Conservation (phyloP, 768 basidiomycete genomes). For the Vararia minispora region DNA sequence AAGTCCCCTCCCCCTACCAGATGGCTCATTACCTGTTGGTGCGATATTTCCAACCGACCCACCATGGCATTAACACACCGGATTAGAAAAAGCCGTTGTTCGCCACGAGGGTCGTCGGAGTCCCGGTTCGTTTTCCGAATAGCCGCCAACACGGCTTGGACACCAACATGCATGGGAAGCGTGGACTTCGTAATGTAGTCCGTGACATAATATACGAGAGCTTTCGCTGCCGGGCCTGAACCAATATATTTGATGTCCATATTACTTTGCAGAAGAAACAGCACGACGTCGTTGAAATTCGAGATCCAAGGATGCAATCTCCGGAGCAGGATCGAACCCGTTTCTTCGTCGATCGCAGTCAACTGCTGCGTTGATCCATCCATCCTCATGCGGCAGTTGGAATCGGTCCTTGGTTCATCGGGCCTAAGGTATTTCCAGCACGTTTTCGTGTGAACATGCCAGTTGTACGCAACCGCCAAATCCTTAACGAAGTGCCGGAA, state of each 20-base stretch:
- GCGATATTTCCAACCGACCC: neutral
- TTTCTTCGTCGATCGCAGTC: slow-evolving; percentile 19
- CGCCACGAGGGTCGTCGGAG: neutral
- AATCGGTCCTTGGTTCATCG: slow-evolving; percentile 17
- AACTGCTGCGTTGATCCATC: neutral
- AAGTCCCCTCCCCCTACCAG: neutral
- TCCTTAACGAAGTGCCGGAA: neutral
- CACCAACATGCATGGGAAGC: slow-evolving; percentile 27
- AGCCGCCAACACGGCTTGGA: neutral
- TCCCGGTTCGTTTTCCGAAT: neutral
- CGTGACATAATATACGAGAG: slow-evolving; percentile 34
- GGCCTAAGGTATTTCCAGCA: slow-evolving; percentile 28
- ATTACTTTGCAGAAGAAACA: slow-evolving; percentile 23
- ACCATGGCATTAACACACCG: neutral
- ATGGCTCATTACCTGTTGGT: neutral
- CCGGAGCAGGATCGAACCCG: slow-evolving; percentile 21
- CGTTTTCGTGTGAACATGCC: slow-evolving; percentile 23
- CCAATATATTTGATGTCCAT: slow-evolving; percentile 38
- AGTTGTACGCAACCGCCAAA: slow-evolving; percentile 20
- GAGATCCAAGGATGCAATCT: slow-evolving; percentile 30
- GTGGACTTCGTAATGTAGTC: slow-evolving; percentile 36
- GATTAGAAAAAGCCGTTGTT: neutral
- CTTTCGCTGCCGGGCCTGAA: slow-evolving; percentile 30
- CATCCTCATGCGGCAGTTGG: slow-evolving; percentile 19
- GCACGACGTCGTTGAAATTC: slow-evolving; percentile 24